Conservation (phyloP, 768 basidiomycete species). For the Termitomyces sp. region DNA sequence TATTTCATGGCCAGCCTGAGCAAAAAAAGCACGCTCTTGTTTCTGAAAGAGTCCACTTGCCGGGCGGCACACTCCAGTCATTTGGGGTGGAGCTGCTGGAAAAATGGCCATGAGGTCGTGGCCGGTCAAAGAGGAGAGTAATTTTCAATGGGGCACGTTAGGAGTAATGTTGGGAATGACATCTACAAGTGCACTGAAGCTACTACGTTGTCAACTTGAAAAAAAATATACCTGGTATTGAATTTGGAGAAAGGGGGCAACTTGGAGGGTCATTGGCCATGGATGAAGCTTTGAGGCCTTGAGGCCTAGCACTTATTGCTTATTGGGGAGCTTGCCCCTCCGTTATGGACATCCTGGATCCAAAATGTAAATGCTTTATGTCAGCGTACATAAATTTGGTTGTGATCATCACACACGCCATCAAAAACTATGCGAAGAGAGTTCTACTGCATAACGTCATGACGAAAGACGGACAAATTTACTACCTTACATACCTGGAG, state of each 20-base stretch:
- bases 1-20: slow-evolving; percentile 72
- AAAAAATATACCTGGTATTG: slow-evolving; percentile 45
- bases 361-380: no score
- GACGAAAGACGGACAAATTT: no score
- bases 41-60: no score
- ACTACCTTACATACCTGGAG: no score
- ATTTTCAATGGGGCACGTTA: slow-evolving; percentile 47
- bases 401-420: no score
- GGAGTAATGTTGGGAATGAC: slow-evolving; percentile 54
- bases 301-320: no score
- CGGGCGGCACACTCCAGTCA: slow-evolving; percentile 50
- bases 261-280: slow-evolving; percentile 33
- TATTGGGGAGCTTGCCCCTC: no score
- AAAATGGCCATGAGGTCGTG: slow-evolving; percentile 86
- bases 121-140: slow-evolving; percentile 71
- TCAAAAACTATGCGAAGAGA: no score
- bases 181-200: slow-evolving; percentile 30
- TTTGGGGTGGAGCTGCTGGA: slow-evolving; percentile 61
- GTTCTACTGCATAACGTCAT: no score
- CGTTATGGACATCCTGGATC: no score
- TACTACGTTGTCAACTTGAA: no score
- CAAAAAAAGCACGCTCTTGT: slow-evolving; percentile 82
- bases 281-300: slow-evolving; percentile 13
- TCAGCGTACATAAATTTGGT: no score
- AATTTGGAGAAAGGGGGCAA: slow-evolving; percentile 58